Evolutionary conservation across 306 rosid species (phyloP), one percentile per base, ranked within the genome.

Genomic region (Hylodesmum podocarpum): DNA sequence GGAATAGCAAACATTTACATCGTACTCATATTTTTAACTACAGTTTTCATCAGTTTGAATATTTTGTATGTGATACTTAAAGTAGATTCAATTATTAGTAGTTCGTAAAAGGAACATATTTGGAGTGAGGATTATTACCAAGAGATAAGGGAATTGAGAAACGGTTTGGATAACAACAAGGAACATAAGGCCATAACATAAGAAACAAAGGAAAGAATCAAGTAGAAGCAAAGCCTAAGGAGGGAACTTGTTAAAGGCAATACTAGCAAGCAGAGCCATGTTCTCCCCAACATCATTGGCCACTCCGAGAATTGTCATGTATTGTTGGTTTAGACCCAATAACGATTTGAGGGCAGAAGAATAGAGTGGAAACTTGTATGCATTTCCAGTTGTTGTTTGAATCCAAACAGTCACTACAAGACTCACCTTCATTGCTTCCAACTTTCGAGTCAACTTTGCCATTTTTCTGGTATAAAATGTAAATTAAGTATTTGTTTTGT

Each of bases 351-450:
- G 92, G 8, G 87, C 33, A 70, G 95, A 81, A 0, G 98, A 91
- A 68, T 81, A 94, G 28, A 94, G 97, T 0, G 97, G 91, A 68
- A 94, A 94, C 86, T 80, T 88, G 73, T 81, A 87, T 50, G 84
- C 27, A 67, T 86, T 83, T 0, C 93, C 93, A 4, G 92, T 84
- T 8, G 91, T 92, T 27, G 88, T 80, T 86, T 88, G 84, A 34
- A 88, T 80, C 98, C 98, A 94, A 54, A 88, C 91, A 8, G 97
- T 97, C 4, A 96, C 96, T 5, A 82, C 96, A 79, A 93, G 90
- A 43, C 97, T 97, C 33, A 93, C 97, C 98, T n/a, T n/a, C 97
- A 93, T 97, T 78, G 75, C 90, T 93, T 22, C 98, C 98, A 9
- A 80, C 91, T 87, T 94, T 94, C 33, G 76, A 75, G 75, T 85